Base-by-base conservation (phyloP, 345 rosid genomes). In the Dipteronia sinensis region DNA sequence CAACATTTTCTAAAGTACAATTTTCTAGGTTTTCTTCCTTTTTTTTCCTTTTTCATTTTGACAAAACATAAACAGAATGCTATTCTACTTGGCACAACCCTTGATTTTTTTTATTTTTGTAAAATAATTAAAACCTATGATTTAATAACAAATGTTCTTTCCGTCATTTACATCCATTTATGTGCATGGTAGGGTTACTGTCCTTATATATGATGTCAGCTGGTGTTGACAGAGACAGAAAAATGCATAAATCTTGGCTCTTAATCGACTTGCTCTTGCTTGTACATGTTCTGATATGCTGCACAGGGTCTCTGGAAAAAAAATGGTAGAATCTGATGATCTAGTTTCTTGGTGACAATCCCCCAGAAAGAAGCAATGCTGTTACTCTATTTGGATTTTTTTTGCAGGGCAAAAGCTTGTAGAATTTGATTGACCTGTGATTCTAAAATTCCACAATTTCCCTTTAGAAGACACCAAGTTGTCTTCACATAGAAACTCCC, bases 401-500 rank as follows among this genome's bases (percentile, higher is more conserved):
- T 78, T 80, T 42, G 82, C 76, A 22, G 82, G 73, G 84, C 98
- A 93, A 77, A 91, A 93, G 44, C 77, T 81, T 67, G 86, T 78
- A 66, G 90, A 78, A 83, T 89, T 86, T 73, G 90, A 75, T 84
- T 83, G 83, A 61, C 80, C 83, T 3, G 64, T 65, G 77, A 96
- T 82, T 85, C 79, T 81, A 76, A 89, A 93, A 69, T 82, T 85
- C 97, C 98, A 93, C 51, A 91, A 75, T 76, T 80, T 85, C 38
- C 97, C 98, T 82, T 89, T 93, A 4, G 95, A 85, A 69, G 91
- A 88, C 82, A 90, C 86, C 79, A 90, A 80, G 85, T 96, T 94
- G 73, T 90, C 95, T 65, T 91, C 94, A 46, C 94, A 92, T 25
- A 94, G 84, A 76, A 96, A 94, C 47, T 96, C 98, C 98, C 94